phyloP scores from a whole-genome alignment of 768 basidiomycete species.

The Lentinula aciculospora region DNA sequence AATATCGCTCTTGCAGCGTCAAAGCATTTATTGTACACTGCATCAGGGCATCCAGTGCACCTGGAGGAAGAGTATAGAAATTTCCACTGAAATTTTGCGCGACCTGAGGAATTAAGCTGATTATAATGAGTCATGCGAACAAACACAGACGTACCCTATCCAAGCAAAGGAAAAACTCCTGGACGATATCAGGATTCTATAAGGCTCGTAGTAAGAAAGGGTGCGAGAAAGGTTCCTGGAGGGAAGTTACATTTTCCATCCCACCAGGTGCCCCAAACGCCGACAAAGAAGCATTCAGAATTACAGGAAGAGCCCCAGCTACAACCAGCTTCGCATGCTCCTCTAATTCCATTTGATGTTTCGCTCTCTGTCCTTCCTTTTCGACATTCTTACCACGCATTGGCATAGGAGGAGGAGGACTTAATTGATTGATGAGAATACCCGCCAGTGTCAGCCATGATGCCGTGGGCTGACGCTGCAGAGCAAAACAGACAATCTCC shows the following conservation, averaged over 20 bases:
- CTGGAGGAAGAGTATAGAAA: slow-evolving; percentile 60
- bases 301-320: slow-evolving; percentile 43
- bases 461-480: slow-evolving; percentile 66
- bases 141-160: slow-evolving; percentile 46
- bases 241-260: slow-evolving; percentile 60
- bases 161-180: slow-evolving; percentile 82
- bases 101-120: slow-evolving; percentile 16
- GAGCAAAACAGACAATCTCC: slow-evolving; percentile 70
- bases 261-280: slow-evolving; percentile 50
- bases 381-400: slow-evolving; percentile 41
- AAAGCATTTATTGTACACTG: slow-evolving; percentile 64
- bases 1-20: slow-evolving; percentile 77
- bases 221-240: background rate
- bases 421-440: slow-evolving; percentile 77
- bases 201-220: background rate
- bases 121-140: background rate
- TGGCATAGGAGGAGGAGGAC: slow-evolving; percentile 56
- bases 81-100: slow-evolving; percentile 55
- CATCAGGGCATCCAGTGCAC: slow-evolving; percentile 62
- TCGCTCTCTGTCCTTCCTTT: background rate
- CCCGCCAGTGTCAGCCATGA: slow-evolving; percentile 83
- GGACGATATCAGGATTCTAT: slow-evolving; percentile 89
- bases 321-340: slow-evolving; percentile 53
- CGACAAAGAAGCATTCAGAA: slow-evolving; percentile 54
- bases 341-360: background rate